Evolutionary conservation across 1,284 basidiomycete genomes (phyloP).

Genomic region (Crepidotus sp.): DNA sequence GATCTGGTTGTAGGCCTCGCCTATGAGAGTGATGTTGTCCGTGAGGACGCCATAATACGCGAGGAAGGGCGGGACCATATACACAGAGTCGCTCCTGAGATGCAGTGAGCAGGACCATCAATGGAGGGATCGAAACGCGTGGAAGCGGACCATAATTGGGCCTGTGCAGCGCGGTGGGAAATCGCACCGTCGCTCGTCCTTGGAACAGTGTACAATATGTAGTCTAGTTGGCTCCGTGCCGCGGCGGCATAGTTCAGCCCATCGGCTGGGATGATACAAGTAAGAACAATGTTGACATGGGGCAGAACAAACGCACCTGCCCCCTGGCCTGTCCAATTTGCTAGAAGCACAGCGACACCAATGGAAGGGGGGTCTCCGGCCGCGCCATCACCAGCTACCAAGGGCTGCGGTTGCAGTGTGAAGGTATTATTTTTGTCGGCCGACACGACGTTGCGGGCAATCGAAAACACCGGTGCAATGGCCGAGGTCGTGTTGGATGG

Average conservation of each 20-base stretch:
- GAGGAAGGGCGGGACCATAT: constrained; percentile 90
- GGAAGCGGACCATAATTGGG: constrained; percentile 58
- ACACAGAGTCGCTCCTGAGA: constrained; percentile 66
- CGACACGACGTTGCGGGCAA: constrained; percentile 48
- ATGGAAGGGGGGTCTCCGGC: constrained; percentile 80
- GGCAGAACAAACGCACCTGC: constrained; percentile 1
- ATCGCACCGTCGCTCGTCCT: constrained; percentile 69
- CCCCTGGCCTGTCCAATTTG: constrained; percentile 55
- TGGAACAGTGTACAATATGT: constrained; percentile 58
- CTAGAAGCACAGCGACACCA: constrained; percentile 72
- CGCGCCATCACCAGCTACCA: constrained; percentile 41
- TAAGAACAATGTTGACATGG: background rate
- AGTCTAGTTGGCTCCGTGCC: constrained; percentile 65
- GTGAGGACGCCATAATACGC: constrained; percentile 79
- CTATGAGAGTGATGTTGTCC: constrained; percentile 58
- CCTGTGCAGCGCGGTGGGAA: constrained; percentile 59
- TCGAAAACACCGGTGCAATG: constrained; percentile 47
- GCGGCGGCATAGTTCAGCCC: constrained; percentile 56
- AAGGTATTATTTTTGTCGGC: constrained; percentile 32
- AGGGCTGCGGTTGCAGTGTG: constrained; percentile 36
- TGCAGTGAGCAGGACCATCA: background rate
- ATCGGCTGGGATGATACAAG: constrained; percentile 18
- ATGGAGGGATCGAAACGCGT: background rate
- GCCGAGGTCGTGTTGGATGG: constrained; percentile 28
- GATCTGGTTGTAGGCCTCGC: constrained; percentile 72